Base-by-base conservation (phyloP, 306 rosid genomes). In the Carpinus viminea region DNA sequence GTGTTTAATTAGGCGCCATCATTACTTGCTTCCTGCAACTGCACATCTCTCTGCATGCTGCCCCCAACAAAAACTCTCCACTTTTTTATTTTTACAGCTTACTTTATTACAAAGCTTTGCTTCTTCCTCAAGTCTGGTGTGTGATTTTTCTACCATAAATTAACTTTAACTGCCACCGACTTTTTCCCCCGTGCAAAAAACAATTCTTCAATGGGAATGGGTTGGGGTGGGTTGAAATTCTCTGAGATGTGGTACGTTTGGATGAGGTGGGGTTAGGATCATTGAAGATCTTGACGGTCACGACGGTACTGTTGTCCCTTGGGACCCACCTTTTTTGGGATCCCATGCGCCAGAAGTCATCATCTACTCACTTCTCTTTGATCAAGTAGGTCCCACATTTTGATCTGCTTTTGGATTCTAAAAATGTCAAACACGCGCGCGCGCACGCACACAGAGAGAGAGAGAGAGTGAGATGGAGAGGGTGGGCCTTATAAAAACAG, bases 11-110 rank as follows among this genome's bases (percentile, higher is more conserved):
- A 4, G 74, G 83, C 74, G 68, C 24, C 84, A 87, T 84, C 88
- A 82, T 84, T 82, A 81, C 88, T 76, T 76, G 76, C 82, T 68
- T 73, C 77, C 74, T 76, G 8, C 65, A 45, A 82, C 87, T 84
- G 82, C 77, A 68, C 0, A 17, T 38, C 16, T 17, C 72, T 66
- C 50, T 45, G 45, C 72, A 76, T 77, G 53, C 77, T 79, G 51
- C 76, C 76, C 82, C 74, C 77, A 13, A 72, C 76, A 34, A 61
- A 45, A 45, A 3, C 0, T 9, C 11, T 20, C 61, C 72, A 68
- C 7, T 15, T 52, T 45, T 78, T 12, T 2, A 15, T 53, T 38
- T 43, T 31, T 69, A 15, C 26, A 12, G 55, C 43, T 20, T 70
- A 13, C 24, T 66, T 41, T 8, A 48, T 20, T 18, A 4, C 61